A percentile compares a stretch with the other conserved stretches of the same genome.
phyloP scores from a whole-genome alignment of 2,329 filamentous ascomycete genomes.

The Cryphonectria naterciae region DNA sequence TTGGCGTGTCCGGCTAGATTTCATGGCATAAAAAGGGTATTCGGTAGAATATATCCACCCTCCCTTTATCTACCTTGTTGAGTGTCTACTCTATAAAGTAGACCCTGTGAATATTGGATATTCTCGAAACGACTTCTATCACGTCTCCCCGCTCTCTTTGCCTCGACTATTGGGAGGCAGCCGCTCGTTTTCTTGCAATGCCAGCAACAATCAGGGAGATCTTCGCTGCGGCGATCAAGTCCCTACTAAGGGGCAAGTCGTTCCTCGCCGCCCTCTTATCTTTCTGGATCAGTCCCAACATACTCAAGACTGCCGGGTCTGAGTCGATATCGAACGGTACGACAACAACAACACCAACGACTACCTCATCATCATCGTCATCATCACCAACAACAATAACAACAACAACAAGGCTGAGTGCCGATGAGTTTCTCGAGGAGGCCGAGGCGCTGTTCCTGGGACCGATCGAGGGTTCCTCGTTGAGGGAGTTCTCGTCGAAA shows the following conservation, averaged over 20 bases:
- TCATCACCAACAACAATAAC: neutral
- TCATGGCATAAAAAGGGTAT: neutral
- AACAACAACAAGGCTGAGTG: constrained; percentile 34
- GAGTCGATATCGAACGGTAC: constrained; percentile 3
- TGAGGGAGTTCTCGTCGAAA: constrained; percentile 51
- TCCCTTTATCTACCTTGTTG: neutral
- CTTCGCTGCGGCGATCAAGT: constrained; percentile 60
- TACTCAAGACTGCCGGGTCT: constrained; percentile 35
- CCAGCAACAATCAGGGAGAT: constrained; percentile 56
- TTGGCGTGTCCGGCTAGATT: neutral
- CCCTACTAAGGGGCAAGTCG: constrained; percentile 62
- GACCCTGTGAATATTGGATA: neutral
- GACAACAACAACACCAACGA: constrained; percentile 26
- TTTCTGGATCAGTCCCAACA: constrained; percentile 54
- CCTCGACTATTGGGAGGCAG: constrained; percentile 48
- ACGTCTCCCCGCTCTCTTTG: neutral
- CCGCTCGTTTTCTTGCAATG: constrained; percentile 61
- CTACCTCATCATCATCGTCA: constrained; percentile 18
- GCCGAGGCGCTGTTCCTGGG: constrained; percentile 57
- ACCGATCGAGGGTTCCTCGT: constrained; percentile 50
- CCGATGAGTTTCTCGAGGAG: constrained; percentile 60
- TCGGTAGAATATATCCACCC: neutral
- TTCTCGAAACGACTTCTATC: neutral
- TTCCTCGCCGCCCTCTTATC: constrained; percentile 61
- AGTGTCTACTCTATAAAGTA: neutral